Percentiles rank a stretch among this genome's conserved stretches.
phyloP scores from a whole-genome alignment of 331 rosid genomes.

The Phaseolus coccineus region DNA sequence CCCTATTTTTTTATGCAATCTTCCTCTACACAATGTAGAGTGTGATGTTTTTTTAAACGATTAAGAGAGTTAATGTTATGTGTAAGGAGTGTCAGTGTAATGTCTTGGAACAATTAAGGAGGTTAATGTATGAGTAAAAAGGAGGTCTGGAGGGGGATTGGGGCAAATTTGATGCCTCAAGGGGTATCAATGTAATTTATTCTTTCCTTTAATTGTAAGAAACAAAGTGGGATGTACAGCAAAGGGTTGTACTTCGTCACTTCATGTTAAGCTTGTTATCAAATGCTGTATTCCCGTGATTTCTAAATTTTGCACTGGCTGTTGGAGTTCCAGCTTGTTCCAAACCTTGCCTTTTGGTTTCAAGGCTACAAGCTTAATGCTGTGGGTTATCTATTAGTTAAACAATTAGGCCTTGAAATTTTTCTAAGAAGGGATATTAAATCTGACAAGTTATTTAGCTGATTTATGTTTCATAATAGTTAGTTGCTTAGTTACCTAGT shows the following conservation, averaged over 20 bases:
- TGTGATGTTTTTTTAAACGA: too few species aligned
- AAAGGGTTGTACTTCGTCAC: neutral
- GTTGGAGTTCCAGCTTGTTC: slow-evolving; percentile 25
- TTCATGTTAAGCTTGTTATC: neutral
- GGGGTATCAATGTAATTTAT: too few species aligned
- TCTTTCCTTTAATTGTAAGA: slow-evolving; percentile 2
- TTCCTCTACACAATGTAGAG: neutral
- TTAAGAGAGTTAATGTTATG: neutral
- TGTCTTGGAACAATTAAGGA: too few species aligned
- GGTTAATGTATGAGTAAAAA: too few species aligned
- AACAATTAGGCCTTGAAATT: neutral
- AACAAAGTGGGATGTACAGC: slow-evolving; percentile 6
- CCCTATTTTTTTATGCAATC: neutral
- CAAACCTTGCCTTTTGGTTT: slow-evolving; percentile 27
- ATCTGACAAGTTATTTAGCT: neutral
- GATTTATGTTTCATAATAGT: slow-evolving; percentile 22
- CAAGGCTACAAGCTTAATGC: neutral
- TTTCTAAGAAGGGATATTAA: neutral
- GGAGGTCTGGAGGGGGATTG: too few species aligned
- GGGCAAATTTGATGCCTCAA: too few species aligned
- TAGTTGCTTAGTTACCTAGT: neutral
- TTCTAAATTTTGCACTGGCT: slow-evolving; percentile 18
- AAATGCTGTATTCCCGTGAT: neutral
- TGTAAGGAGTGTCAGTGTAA: too few species aligned
- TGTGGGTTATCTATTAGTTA: neutral